Base-by-base conservation (phyloP, 1,139 yeast genomes). In the Groenewaldozyma sp. region DNA sequence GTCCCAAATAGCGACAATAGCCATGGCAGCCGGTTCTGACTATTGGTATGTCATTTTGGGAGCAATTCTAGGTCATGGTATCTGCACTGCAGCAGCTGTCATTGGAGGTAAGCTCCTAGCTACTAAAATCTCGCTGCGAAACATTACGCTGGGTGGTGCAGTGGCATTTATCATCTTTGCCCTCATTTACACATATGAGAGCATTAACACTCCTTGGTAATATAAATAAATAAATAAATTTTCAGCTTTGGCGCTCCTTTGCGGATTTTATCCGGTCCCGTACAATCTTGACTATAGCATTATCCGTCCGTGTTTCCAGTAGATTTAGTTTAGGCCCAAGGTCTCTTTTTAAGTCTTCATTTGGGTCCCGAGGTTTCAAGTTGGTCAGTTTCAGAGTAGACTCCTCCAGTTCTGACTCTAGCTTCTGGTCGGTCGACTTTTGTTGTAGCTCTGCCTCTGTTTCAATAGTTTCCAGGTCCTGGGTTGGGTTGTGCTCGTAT, bases 11-110 rank as follows among this genome's bases (percentile, higher is more conserved):
- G 95, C 97, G 28, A 93, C 96, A 32, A 87, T 91, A 55, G 98
- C 98, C 39, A 82, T 91, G 94, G 97, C 97, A 36, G 95, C 98
- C 1, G 96, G 96, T 29, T 79, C 87, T 28, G 84, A 87, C 60
- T 91, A 86, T 65, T 79, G 94, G 91, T 71, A 71, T 55, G 95
- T 88, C 36, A 84, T 91, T 35, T 52, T 80, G 34, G 98, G 99
- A 44, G 95, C 95, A 18, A 76, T 87, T 33, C 60, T 82, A 35
- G 99, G 98, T 21, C 99, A 91, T 61, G 78, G 82, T 9, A 43
- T 82, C n/a, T 91, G 98, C 64, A 84, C 97, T 0, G 76, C 76
- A 35, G 75, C 87, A 44, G 98, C 98, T n/a, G 94, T 93, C 40
- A 45, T 84, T 44, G 97, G 97, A 34, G 99, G 99, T 26, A 82